Evolutionary conservation across 768 basidiomycete genomes (phyloP), one percentile per base, ranked within the genome.

Genomic region (Pulveroboletus frians): DNA sequence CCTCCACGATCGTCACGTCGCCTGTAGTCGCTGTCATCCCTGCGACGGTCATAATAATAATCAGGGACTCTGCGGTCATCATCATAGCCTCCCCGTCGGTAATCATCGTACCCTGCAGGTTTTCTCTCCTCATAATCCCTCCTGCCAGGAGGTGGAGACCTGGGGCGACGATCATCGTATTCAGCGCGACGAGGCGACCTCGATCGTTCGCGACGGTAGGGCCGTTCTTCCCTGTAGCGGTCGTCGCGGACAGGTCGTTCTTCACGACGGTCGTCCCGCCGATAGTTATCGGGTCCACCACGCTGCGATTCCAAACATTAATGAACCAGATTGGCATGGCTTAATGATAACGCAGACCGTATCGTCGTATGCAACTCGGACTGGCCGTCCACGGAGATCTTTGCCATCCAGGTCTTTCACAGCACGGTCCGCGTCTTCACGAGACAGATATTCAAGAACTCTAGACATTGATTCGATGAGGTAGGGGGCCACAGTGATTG

Each of bases 371-470:
- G 77, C 74, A 26, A 95, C 86, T 49, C 84, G 82, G 46, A 92
- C 88, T 42, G 79, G 76, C 45, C 84, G 75, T 50, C 92, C 92
- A 57, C 92, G 88, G 39, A 96, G 82, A 57, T 96, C 93, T 57
- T 81, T 88, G 53, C 85, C 85, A 58, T 90, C 85, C 32, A 97
- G 74, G 30, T 87, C 85, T 64, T 83, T 87, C 58, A 93, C 81
- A n/a, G 95, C 95, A 54, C 88, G 85, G 35, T 97, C 93, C 39
- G 92, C 92, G 59, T 98, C 95, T 6, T 89, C 88, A 47, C 88
- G 77, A 43, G 81, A 84, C 9, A 88, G 73, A 69, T 92, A 98
- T 68, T 97, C 95, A 39, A 98, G 82, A 60, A 96, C 78, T 39
- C 95, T 98, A 40, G 21, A 38, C 4, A 15, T 41, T 18, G 51